Base-by-base conservation (phyloP, 495 filamentous ascomycete species). In the Penicillium argentinense region DNA sequence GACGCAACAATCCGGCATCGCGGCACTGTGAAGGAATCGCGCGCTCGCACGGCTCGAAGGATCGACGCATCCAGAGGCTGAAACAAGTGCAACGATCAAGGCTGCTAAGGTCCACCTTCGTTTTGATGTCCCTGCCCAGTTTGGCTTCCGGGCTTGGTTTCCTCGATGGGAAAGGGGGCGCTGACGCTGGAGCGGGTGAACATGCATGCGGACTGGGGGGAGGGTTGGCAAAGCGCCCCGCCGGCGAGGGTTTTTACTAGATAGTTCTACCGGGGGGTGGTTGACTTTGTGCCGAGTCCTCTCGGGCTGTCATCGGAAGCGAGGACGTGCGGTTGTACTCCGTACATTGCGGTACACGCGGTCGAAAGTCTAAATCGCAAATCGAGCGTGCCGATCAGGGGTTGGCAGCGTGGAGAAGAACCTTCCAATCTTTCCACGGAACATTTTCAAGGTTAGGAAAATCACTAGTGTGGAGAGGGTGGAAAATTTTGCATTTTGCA, bases 41-140 rank as follows among this genome's bases (percentile, higher is more conserved):
- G 18, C 17, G 26, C 22, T n/a, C 24, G 27, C 39, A 43, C 32
- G 27, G 6, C 23, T 23, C 6, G 13, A 18, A 28, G 9, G 22
- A 24, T 37, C 7, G 16, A 7, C 33, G 21, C 17, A 18, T 39
- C 30, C 14, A 43, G 43, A 51, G 36, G 39, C 28, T 53, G 53
- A 37, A 30, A 56, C 34, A 42, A 43, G 19, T 37, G 26, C 25
- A 8, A 44, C 37, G 47, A 56, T 56, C 53, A 43, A 32, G 41
- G 44, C 30, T 45, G 33, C 26, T 26, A 19, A 5, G 25, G 16
- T 33, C 28, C 26, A 23, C 33, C 17, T 2, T 36, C 33, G 21
- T 22, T 36, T 39, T 25, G 37, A 18, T 24, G 8, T n/a, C 8
- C 11, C 19, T 39, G 22, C 19, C 19, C 23, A 21, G 13, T 25